Base-by-base conservation (phyloP, 2,329 filamentous ascomycete genomes). In the Alternaria gaisen region DNA sequence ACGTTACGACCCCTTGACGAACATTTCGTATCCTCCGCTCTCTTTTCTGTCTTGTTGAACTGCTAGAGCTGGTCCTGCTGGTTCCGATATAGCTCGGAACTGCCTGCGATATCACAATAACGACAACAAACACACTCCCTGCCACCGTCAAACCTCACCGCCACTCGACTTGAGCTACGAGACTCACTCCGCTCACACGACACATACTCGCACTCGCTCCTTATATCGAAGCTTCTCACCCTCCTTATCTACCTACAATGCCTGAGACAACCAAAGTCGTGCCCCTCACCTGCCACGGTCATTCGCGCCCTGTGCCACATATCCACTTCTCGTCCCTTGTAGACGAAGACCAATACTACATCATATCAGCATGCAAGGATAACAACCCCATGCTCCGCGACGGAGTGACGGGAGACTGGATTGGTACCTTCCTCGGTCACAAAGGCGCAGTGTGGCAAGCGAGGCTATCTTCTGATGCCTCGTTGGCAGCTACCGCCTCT, bases 361-460 rank as follows among this genome's bases (percentile, higher is more conserved):
- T 97, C 75, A 94, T 97, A 67, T 97, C 94, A 26, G 93, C 94
- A 68, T 95, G 93, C 84, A 97, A 97, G 85, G 95, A 99, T 84
- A 94, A 94, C 75, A 98, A 98, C 78, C 95, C 95, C 52, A 98
- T 98, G 94, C 90, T 99, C 71, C 92, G 95, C 68, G 93, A 98
- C 82, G 95, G 95, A 65, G 87, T 96, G 63, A 99, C 94, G 48
- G 95, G 95, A 34, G 75, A 78, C 53, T 78, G 75, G 74, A 98
- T 98, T 71, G 95, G 95, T 50, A 98, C 95, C 38, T 98, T 98
- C 77, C 90, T 99, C 72, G 95, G 95, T 41, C 95, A 99, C 83
- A 98, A 99, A 82, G 95, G 95, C 65, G 95, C 95, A 38, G 94
- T 98, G 61, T 99, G 95, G 93, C 94, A 97, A 82, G 92, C 94